Base-by-base conservation (phyloP, 2,329 filamentous ascomycete genomes). In the Hymenoscyphus scutula region DNA sequence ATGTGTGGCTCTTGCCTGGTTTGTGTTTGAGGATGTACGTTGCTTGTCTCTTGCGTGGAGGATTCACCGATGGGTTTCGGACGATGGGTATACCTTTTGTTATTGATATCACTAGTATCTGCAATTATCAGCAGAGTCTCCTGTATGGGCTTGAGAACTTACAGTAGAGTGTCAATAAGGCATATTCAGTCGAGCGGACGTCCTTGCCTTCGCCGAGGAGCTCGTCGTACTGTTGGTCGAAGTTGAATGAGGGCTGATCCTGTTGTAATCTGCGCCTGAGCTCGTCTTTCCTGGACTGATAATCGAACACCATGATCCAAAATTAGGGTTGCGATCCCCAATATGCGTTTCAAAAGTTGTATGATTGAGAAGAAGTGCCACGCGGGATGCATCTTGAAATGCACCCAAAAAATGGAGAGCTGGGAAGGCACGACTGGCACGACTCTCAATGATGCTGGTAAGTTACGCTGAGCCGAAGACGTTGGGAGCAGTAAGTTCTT, bases 381-480 rank as follows among this genome's bases (percentile, higher is more conserved):
- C 23, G 41, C 6, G 19, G 19, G n/a, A 23, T 8, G 32, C 10
- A 1, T 34, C 10, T 8, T 34, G 32, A 13, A 34, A 34, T 34
- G 1, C 7, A 10, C 32, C 32, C n/a, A 6, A 19, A 8, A 48
- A 19, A 2, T 23, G 19, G n/a, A 8, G 7, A 10, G 8, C 23
- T 48, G 41, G 41, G 41, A 48, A 48, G 41, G 41, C n/a, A 19
- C n/a, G 41, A 48, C n/a, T n/a, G n/a, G n/a, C n/a, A n/a, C n/a
- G n/a, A 17, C n/a, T 17, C 23, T 19, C 41, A 48, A 23, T 8
- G n/a, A 48, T 23, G 41, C n/a, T 23, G 41, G 6, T 23, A 48
- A 23, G 32, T 34, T 34, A 11, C 15, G 32, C 32, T 13, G 32
- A 34, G 32, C 32, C 19, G n/a, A 48, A 48, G 41, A 48, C 41